These are phyloP conservation scores for Ogataea trehaloabstinens DNA, from an alignment of 805 yeast species.

Conservation along the genomic window DNA sequence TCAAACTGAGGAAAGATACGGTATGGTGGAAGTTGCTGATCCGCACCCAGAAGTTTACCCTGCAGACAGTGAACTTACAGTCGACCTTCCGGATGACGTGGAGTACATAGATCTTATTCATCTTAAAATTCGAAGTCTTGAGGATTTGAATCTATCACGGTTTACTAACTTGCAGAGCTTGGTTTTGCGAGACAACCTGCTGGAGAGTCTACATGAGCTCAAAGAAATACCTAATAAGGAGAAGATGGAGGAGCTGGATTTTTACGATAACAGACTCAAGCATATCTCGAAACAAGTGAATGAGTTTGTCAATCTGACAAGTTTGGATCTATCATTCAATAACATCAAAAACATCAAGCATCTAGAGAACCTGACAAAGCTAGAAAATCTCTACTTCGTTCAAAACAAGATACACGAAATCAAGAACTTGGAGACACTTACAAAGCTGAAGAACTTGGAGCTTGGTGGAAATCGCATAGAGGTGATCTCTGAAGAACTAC, in stretches of 20 bases:
- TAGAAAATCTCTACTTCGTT: slow-evolving; percentile 77
- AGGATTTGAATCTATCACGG: slow-evolving; percentile 55
- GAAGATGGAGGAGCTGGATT: slow-evolving; percentile 71
- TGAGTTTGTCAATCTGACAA: slow-evolving; percentile 53
- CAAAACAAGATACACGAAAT: slow-evolving; percentile 82
- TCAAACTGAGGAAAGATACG: slow-evolving; percentile 18
- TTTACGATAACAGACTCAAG: slow-evolving; percentile 87
- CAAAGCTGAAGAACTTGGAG: slow-evolving; percentile 66
- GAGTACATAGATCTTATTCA: slow-evolving; percentile 67
- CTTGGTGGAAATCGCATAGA: slow-evolving; percentile 85
- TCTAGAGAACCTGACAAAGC: slow-evolving; percentile 55
- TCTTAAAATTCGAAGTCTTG: slow-evolving; percentile 61
- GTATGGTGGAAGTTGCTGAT: slow-evolving; percentile 37
- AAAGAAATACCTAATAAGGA: slow-evolving; percentile 52
- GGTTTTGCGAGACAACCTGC: slow-evolving; percentile 79
- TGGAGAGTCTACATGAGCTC: slow-evolving; percentile 69
- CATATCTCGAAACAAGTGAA: slow-evolving; percentile 75
- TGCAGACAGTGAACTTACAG: slow-evolving; percentile 66
- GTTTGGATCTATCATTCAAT: slow-evolving; percentile 84
- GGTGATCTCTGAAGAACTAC: slow-evolving; percentile 53
- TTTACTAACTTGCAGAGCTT: slow-evolving; percentile 57
- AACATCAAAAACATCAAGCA: slow-evolving; percentile 84
- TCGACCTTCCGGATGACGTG: slow-evolving; percentile 53
- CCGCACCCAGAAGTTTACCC: slow-evolving; percentile 52
- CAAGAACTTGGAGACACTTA: slow-evolving; percentile 58